A percentile compares a stretch with the other conserved stretches of the same genome.
These are phyloP conservation scores for Penicillium ucsense DNA, from an alignment of 495 filamentous ascomycete species.

Conservation along the genomic window DNA sequence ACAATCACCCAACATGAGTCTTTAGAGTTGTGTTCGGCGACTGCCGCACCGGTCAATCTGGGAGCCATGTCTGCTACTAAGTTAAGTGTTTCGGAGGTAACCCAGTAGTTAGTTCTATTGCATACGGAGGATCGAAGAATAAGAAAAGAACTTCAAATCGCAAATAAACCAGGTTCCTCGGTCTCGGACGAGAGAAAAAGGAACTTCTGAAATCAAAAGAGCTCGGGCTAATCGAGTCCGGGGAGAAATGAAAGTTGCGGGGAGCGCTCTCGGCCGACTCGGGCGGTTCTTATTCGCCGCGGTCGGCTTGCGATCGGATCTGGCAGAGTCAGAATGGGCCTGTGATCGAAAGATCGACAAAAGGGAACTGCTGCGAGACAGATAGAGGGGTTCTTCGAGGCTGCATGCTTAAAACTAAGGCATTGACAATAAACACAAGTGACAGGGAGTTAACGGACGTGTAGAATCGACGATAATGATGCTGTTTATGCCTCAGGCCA, in stretches of 20 bases:
- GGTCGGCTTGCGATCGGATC: not conserved
- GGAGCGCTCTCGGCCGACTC: constrained; percentile 21
- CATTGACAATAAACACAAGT: too few relatives aligned
- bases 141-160: constrained; percentile 1
- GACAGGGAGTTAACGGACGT: too few relatives aligned
- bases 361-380: too few relatives aligned
- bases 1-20: constrained; percentile 79
- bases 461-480: too few relatives aligned
- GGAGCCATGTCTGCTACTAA: constrained; percentile 22
- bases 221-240: constrained; percentile 27
- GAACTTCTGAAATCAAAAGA: not conserved
- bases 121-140: not conserved
- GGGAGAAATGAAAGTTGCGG: constrained; percentile 14
- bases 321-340: not conserved
- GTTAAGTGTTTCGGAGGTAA: not conserved
- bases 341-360: not conserved
- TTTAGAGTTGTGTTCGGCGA: constrained; percentile 74
- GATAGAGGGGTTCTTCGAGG: too few relatives aligned
- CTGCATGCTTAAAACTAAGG: too few relatives aligned
- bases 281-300: not conserved
- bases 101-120: not conserved
- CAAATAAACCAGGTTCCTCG: not conserved
- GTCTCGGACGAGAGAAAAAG: constrained; percentile 4
- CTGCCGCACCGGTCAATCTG: constrained; percentile 61
- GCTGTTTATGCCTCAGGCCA: too few relatives aligned